A percentile compares a stretch with the other conserved stretches of the same genome.
Conservation (phyloP, 2,329 filamentous ascomycete species). For the Xylariaceae sp. region DNA sequence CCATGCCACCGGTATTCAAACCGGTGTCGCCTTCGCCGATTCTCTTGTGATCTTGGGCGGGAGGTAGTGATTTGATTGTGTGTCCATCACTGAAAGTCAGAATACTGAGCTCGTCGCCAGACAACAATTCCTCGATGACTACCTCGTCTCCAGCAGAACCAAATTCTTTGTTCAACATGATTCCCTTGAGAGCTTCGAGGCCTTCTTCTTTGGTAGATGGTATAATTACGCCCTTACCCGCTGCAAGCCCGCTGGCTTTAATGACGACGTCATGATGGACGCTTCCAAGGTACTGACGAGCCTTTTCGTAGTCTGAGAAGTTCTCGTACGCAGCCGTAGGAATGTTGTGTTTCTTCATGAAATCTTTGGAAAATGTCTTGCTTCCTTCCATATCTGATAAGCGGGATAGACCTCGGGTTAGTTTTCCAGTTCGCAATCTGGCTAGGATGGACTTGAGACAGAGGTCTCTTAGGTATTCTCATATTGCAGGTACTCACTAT, state of each 20-base stretch:
- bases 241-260: slow-evolving; percentile 88
- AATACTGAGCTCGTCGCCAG: slow-evolving; percentile 88
- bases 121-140: slow-evolving; percentile 90
- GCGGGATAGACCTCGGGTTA: no score
- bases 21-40: slow-evolving; percentile 87
- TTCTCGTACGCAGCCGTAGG: slow-evolving; percentile 90
- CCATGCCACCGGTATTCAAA: slow-evolving; percentile 96
- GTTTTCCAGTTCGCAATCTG: no score
- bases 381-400: slow-evolving; percentile 75
- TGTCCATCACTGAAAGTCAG: slow-evolving; percentile 89
- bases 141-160: slow-evolving; percentile 84
- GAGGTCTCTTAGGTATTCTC: no score
- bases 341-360: slow-evolving; percentile 88
- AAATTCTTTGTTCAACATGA: slow-evolving; percentile 87
- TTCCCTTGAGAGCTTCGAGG: slow-evolving; percentile 73
- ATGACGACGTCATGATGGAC: slow-evolving; percentile 77
- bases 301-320: slow-evolving; percentile 73
- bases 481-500: no score
- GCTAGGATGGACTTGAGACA: no score
- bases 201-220: slow-evolving; percentile 80
- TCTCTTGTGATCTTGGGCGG: slow-evolving; percentile 95
- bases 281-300: slow-evolving; percentile 68
- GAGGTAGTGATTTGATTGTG: slow-evolving; percentile 75
- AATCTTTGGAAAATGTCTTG: slow-evolving; percentile 97
- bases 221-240: slow-evolving; percentile 93